Conservation (phyloP, 1,284 basidiomycete genomes). For the Ustilago trichophora region DNA sequence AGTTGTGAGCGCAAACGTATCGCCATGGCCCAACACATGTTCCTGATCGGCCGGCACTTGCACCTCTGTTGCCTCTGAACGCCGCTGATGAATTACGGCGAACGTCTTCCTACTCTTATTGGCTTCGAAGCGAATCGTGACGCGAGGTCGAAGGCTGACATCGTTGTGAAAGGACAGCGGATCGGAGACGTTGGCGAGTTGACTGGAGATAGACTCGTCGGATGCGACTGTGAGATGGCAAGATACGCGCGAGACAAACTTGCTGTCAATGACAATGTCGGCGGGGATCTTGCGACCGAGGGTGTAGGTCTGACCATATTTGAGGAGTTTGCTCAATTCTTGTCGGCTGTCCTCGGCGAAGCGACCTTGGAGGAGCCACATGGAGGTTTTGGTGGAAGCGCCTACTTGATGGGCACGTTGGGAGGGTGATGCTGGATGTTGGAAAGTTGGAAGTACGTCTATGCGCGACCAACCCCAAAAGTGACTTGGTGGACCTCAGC, state of each 20-base stretch:
- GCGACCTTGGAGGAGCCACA: conserved; percentile 53
- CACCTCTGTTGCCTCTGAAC: conserved; percentile 18
- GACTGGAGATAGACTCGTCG: conserved; percentile 11
- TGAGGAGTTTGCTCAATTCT: conserved; percentile 46
- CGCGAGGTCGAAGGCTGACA: conserved; percentile 23
- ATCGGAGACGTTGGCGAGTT: conserved; percentile 2
- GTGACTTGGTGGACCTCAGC: no score
- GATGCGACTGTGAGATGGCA: conserved; percentile 38
- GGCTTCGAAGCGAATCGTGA: conserved; percentile 46
- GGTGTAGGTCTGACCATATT: conserved; percentile 48
- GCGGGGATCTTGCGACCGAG: conserved; percentile 57
- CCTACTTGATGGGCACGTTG: neutral
- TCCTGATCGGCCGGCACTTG: conserved; percentile 28
- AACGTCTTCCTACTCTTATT: conserved; percentile 48
- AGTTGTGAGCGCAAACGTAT: conserved; percentile 39
- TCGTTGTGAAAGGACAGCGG: conserved; percentile 25
- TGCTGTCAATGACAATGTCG: conserved; percentile 53
- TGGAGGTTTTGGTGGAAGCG: neutral
- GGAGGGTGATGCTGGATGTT: no score
- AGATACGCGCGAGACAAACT: conserved; percentile 46
- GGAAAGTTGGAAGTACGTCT: no score
- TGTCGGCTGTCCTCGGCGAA: conserved; percentile 45
- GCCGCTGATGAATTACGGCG: conserved; percentile 11
- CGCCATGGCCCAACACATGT: conserved; percentile 24
- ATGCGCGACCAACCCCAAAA: no score